Conservation (phyloP, 2,329 filamentous ascomycete species). For the Chrysoporthe cubensis region DNA sequence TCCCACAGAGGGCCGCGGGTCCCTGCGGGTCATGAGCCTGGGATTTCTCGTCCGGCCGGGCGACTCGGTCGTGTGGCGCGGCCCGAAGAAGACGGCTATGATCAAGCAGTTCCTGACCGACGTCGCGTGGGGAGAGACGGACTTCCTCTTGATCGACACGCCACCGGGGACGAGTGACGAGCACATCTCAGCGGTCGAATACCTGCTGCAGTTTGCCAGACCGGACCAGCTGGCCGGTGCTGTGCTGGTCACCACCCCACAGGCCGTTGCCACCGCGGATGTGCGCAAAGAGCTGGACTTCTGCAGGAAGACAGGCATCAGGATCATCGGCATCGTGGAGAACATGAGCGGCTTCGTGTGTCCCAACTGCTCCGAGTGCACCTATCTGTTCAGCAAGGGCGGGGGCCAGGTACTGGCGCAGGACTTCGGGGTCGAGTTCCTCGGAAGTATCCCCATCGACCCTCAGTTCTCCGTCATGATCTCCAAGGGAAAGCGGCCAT, state of each 20-base stretch:
- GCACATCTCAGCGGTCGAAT: conserved; percentile 93
- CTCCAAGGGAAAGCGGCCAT: conserved; percentile 70
- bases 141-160: conserved; percentile 93
- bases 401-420: conserved; percentile 87
- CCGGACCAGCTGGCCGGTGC: conserved; percentile 79
- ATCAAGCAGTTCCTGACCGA: conserved; percentile 94
- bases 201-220: conserved; percentile 66
- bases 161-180: conserved; percentile 96
- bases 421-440: conserved; percentile 81
- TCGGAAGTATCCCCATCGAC: conserved; percentile 90
- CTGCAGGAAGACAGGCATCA: conserved; percentile 80
- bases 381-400: conserved; percentile 89
- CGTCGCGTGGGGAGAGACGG: conserved; percentile 84
- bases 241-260: conserved; percentile 93
- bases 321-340: conserved; percentile 86
- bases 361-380: conserved; percentile 79
- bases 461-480: conserved; percentile 87
- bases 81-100: conserved; percentile 99
- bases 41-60: conserved; percentile 86
- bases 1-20: conserved; percentile 56
- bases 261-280: conserved; percentile 90
- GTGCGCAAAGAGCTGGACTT: conserved; percentile 96
- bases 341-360: conserved; percentile 97
- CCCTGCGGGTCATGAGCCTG: conserved; percentile 85
- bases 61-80: conserved; percentile 95